Base-by-base conservation (phyloP, 2,329 filamentous ascomycete species). In the Corynespora cassiicola region DNA sequence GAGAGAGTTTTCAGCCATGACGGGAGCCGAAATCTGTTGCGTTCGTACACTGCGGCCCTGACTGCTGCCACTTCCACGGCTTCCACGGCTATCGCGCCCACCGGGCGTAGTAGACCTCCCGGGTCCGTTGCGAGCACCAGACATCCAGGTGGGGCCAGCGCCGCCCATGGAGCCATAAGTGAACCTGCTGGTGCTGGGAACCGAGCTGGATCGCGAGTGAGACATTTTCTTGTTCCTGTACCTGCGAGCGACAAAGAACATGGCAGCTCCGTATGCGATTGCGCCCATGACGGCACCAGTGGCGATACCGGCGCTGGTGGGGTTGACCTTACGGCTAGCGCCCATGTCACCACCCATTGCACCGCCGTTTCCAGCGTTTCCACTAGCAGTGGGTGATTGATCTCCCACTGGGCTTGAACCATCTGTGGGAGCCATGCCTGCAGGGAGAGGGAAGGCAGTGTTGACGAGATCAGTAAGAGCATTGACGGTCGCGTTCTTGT, bases 1-100 rank as follows among this genome's bases (percentile, higher is more conserved):
- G 52, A 96, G 81, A 34, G 90, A 95, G 78, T 96, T 96, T 75
- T 95, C 90, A 3, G 90, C 87, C 69, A 91, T 91, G 49, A 96
- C 87, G 3, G 91, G 91, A 21, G 89, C 88, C 46, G 88, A 95
- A 66, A 96, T 96, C 70, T 86, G 81, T 60, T 84, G 79, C 37
- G 84, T 85, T 47, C 85, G 74, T 38, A 81, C 77, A 51, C 78
- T 85, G 32, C 79, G 79, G 52, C 77, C 79, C 43, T 83, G 80
- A 51, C 86, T 87, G 64, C 87, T 91, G n/a, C 55, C 61, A 39
- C 61, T 65, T 36, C 60, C 58, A 20, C 47, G 57, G 33, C 63
- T 66, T 40, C 67, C 66, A 50, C 71, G 65, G 29, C 71, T 73
- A 28, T 64, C 66, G 32, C 78, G 58, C 63, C 72, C 43, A 24